Conservation (phyloP, 306 rosid genomes). For the Rosa rugosa region DNA sequence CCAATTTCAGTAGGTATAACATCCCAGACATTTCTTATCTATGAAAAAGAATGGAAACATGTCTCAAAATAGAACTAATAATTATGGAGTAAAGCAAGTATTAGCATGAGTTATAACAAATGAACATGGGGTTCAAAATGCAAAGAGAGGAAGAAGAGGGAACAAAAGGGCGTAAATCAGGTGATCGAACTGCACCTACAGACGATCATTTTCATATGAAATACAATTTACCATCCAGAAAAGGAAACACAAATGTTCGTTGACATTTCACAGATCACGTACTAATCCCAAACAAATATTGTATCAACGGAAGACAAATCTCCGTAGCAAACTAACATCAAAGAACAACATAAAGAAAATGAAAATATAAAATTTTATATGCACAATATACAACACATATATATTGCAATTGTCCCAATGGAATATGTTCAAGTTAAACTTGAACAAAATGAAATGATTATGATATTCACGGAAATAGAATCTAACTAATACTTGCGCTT, state of each 20-base stretch:
- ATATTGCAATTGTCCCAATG: too few relatives aligned
- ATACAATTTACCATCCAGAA: neutral
- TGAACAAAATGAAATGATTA: too few relatives aligned
- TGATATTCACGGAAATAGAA: too few relatives aligned
- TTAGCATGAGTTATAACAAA: conserved; percentile 19
- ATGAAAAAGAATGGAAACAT: conserved; percentile 25
- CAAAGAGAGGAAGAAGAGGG: conserved; percentile 17
- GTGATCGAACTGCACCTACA: neutral
- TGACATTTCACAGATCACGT: too few relatives aligned
- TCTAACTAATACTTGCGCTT: too few relatives aligned
- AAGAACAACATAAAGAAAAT: too few relatives aligned
- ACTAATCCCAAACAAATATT: too few relatives aligned
- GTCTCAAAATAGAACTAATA: conserved; percentile 11
- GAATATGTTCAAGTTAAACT: too few relatives aligned
- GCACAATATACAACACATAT: too few relatives aligned
- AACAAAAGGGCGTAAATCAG: neutral
- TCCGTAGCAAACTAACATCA: too few relatives aligned
- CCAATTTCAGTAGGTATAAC: conserved; percentile 72
- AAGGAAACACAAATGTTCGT: neutral
- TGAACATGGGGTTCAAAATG: conserved; percentile 3
- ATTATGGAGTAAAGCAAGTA: conserved; percentile 11
- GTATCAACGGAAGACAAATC: too few relatives aligned
- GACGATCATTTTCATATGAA: neutral
- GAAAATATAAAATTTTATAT: too few relatives aligned
- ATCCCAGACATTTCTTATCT: conserved; percentile 73